phyloP scores from a whole-genome alignment of 495 filamentous ascomycete species.

The Parathielavia hyrcaniae region DNA sequence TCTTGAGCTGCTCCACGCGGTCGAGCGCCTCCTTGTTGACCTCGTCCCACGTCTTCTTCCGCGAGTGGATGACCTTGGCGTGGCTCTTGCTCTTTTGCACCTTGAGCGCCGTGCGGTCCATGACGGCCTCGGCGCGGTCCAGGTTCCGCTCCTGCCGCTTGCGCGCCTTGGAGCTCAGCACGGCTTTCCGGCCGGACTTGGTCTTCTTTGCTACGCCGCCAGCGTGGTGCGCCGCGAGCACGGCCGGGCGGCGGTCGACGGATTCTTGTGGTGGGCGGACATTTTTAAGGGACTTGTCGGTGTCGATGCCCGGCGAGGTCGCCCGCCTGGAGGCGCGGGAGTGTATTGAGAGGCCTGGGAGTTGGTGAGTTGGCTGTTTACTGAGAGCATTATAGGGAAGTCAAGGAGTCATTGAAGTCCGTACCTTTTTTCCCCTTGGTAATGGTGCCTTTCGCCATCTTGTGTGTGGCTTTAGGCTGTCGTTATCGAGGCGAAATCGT shows the following conservation, averaged over 20 bases:
- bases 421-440: slow-evolving; percentile 38
- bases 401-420: not conserved
- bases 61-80: slow-evolving; percentile 52
- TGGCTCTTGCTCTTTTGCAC: slow-evolving; percentile 57
- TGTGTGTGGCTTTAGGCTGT: not conserved
- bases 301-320: slow-evolving; percentile 62
- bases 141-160: slow-evolving; percentile 63
- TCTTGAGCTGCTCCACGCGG: slow-evolving; percentile 6
- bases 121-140: slow-evolving; percentile 63
- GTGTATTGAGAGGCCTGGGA: slow-evolving; percentile 47
- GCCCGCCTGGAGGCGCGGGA: slow-evolving; percentile 70
- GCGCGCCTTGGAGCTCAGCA: slow-evolving; percentile 57
- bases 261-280: slow-evolving; percentile 51
- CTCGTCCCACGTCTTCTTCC: slow-evolving; percentile 54
- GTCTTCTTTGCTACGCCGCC: slow-evolving; percentile 59
- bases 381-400: too few species aligned
- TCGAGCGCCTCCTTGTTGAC: slow-evolving; percentile 43
- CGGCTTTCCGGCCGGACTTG: slow-evolving; percentile 56
- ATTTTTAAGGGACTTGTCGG: slow-evolving; percentile 67
- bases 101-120: slow-evolving; percentile 66
- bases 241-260: slow-evolving; percentile 47
- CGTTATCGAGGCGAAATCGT: slow-evolving; percentile 11
- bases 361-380: not conserved
- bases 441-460: slow-evolving; percentile 41
- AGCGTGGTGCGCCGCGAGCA: slow-evolving; percentile 55